A percentile compares a stretch with the other conserved stretches of the same genome.
Conservation (phyloP, 2,329 filamentous ascomycete species). For the Diaporthe sp. region DNA sequence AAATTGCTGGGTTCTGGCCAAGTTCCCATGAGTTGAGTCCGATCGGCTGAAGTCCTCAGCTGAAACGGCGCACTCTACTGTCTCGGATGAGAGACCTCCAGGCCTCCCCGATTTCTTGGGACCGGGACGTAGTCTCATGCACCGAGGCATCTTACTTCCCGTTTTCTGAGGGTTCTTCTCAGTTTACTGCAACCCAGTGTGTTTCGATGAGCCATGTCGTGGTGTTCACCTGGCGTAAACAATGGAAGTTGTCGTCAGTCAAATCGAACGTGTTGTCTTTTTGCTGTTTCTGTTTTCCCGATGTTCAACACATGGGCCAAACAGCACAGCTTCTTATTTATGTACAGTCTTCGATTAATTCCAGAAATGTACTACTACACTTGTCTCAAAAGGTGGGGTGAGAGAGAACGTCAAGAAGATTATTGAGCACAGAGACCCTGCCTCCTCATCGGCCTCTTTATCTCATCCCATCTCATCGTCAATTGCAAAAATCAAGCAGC, state of each 20-base stretch:
- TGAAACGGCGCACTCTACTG: neutral
- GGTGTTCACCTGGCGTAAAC: neutral
- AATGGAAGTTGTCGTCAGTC: accelerated
- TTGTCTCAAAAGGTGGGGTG: neutral
- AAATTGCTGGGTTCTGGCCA: neutral
- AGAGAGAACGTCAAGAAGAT: conserved; percentile 15
- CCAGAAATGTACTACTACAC: conserved; percentile 7
- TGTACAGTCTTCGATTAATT: conserved; percentile 1
- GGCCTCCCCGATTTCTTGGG: neutral
- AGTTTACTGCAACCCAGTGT: neutral
- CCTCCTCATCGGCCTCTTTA: neutral
- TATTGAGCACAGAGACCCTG: neutral
- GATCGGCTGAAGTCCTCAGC: neutral
- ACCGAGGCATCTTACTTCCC: neutral
- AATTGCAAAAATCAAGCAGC: neutral
- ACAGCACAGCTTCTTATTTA: neutral
- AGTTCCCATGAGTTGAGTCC: neutral
- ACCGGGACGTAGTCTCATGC: neutral
- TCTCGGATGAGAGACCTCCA: neutral
- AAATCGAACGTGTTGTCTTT: too few relatives aligned
- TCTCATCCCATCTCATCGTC: neutral
- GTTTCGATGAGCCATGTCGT: neutral
- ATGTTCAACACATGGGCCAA: too few relatives aligned
- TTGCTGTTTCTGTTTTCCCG: neutral
- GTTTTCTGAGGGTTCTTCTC: neutral